Evolutionary conservation across 352 stramenopile species (phyloP), one percentile per base, ranked within the genome.

Genomic region (Pythium dissotocum): DNA sequence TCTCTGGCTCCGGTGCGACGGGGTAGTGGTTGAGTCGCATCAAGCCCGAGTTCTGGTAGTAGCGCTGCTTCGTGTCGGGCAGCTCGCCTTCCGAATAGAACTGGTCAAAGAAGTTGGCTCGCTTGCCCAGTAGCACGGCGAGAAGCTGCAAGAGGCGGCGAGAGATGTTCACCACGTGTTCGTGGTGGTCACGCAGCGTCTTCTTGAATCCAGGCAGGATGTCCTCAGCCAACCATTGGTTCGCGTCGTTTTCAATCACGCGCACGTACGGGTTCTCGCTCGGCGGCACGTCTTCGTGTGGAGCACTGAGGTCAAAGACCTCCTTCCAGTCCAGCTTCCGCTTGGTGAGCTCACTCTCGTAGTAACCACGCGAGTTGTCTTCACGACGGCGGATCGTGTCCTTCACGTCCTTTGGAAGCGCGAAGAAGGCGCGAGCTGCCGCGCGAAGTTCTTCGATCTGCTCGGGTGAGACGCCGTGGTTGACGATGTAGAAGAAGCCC

Each of bases 271-370:
- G 53, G 4, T 66, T 42, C 46, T 80, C 70, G 24, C 87, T 62
- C 13, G 85, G 69, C 4, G 71, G 46, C 2, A 59, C 69, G 36
- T 85, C 77, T n/a, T 87, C 77, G 6, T 79, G 65, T 4, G 24
- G 73, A 1, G 76, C 80, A 33, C 65, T 68, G 46, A 82, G 78
- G 78, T 98, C 93, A 14, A 97, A 79, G 10, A 70, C 77, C 65
- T 98, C 85, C 59, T 98, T 98, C 89, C 89, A 97, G 77, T 98
- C 94, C 21, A 74, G 74, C 58, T 87, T 93, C 70, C 96, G 89
- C 79, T 98, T 98, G 52, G 95, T 98, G 30, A 98, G 75, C 65
- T 98, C 95, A 64, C 96, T 83, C 66, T 98, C 90, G 73, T 97
- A 98, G 72, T 91, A 98, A 13, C 95, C 95, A 56, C 90, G 80